phyloP scores from a whole-genome alignment of 495 filamentous ascomycete species.

The Neurospora cerealis region DNA sequence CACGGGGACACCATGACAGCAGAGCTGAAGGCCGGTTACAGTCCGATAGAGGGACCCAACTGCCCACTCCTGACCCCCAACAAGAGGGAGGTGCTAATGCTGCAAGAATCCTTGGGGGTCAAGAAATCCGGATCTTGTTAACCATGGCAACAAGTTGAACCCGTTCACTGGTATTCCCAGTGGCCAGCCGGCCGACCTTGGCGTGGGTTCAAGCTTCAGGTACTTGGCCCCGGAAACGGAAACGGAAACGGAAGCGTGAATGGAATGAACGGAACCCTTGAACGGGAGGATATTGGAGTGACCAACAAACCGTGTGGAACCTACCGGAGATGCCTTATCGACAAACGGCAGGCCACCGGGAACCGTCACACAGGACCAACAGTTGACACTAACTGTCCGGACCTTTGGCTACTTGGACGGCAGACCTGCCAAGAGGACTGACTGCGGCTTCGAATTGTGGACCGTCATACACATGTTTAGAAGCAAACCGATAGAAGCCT shows the following conservation, averaged over 20 bases:
- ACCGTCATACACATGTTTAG: background rate
- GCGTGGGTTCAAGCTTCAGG: background rate
- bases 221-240: background rate
- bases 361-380: background rate
- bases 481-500: background rate
- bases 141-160: background rate
- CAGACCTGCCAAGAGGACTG: background rate
- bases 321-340: background rate
- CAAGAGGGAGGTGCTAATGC: background rate
- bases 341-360: background rate
- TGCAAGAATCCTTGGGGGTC: background rate
- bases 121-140: background rate
- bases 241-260: background rate
- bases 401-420: background rate
- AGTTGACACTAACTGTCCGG: background rate
- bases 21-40: background rate
- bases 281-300: background rate
- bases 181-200: background rate
- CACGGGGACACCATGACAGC: background rate
- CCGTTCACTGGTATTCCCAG: background rate
- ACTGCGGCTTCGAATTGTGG: background rate
- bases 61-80: background rate
- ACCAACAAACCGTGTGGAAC: background rate
- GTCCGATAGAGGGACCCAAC: background rate
- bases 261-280: background rate